Base-by-base conservation (phyloP, 2,329 filamentous ascomycete genomes). In the Fusarium chaquense region DNA sequence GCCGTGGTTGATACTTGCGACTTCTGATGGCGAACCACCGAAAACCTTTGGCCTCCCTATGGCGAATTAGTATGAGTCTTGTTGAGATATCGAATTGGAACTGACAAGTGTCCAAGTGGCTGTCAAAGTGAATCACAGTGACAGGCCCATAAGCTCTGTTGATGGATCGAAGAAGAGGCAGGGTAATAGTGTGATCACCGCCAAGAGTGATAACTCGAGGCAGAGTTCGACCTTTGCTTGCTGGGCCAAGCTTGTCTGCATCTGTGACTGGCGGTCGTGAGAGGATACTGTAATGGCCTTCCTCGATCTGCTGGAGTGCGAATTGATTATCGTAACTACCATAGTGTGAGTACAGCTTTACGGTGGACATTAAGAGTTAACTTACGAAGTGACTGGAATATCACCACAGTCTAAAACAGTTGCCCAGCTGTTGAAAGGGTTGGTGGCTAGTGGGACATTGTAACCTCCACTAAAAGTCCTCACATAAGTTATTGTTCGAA, bases 401-500 rank as follows among this genome's bases (percentile, higher is more conserved):
- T 96, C 92, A 64, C 93, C 93, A 76, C 93, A 96, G 78, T 96
- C 93, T 3, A 96, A 81, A 4, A 96, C 88, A 15, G 87, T 93
- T 2, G 93, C 90, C 87, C 92, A 94, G 71, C 88, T 90, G 76
- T 92, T 89, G 83, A 96, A 96, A 0, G 92, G 92, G 79, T 96
- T 95, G 24, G 91, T 91, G 30, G 87, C 84, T 16, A 97, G 83
- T 0, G 93, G 92, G 6, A 96, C 93, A 73, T 97, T 96, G 80
- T 96, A 97, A 7, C 93, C 93, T 73, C 93, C 93, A 78, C 92
- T 95, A 83, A 5, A 12, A 0, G 6, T 6, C 26, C 0, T 38
- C 16, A n/a, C 18, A 43, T 54, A 6, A 57, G 51, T 10, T 10
- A 12, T 2, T 16, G 1, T 10, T 10, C 2, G 6, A 24, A 30